Evolutionary conservation across 306 rosid species (phyloP).

Genomic region (Rosa lucieae): DNA sequence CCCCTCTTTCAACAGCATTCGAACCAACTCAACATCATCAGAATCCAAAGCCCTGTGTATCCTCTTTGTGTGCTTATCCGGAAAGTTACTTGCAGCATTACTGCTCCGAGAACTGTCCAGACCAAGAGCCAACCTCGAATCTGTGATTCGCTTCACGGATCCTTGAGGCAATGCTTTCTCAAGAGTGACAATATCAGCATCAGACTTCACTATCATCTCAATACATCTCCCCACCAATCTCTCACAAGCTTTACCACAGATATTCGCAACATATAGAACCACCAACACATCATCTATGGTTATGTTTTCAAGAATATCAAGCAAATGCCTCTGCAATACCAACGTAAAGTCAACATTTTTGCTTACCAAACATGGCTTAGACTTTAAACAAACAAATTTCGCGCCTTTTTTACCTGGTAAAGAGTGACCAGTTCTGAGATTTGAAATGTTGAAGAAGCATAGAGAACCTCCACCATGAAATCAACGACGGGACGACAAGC

Average conservation of each 20-base stretch:
- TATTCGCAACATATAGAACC: constrained; percentile 47
- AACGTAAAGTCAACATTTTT: neutral
- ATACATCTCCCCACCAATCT: constrained; percentile 33
- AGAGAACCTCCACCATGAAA: constrained; percentile 50
- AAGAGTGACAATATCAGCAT: constrained; percentile 42
- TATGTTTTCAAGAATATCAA: constrained; percentile 45
- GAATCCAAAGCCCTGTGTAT: constrained; percentile 70
- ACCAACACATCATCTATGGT: constrained; percentile 49
- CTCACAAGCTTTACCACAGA: constrained; percentile 49
- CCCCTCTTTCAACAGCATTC: constrained; percentile 60
- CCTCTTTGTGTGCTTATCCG: constrained; percentile 56
- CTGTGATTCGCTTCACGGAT: constrained; percentile 36
- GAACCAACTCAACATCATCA: constrained; percentile 60
- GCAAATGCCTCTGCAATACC: constrained; percentile 47
- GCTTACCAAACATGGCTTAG: neutral
- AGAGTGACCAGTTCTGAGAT: constrained; percentile 49
- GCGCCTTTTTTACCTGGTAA: constrained; percentile 37
- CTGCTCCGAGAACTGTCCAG: constrained; percentile 22
- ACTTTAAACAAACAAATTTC: neutral
- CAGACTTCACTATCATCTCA: constrained; percentile 46
- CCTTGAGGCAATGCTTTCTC: constrained; percentile 50
- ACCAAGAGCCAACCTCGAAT: constrained; percentile 37
- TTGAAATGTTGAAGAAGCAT: constrained; percentile 47
- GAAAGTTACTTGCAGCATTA: constrained; percentile 10
- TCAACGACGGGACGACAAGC: constrained; percentile 56